Evolutionary conservation across 116 monocot genomes (phyloP).

Genomic region (Zostera marina): DNA sequence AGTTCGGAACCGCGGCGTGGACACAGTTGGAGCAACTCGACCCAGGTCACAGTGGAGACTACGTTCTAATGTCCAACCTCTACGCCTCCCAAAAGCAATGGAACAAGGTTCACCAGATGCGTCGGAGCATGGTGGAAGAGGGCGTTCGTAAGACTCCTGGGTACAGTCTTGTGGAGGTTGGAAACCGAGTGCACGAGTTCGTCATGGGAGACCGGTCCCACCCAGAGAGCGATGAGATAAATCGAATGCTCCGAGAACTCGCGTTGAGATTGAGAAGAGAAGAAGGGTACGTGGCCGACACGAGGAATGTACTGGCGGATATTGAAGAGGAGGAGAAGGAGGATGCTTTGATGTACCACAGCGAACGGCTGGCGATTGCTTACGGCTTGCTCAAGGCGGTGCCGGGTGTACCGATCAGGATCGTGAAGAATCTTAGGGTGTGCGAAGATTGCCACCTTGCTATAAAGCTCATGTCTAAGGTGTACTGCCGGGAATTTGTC

Average conservation of each 20-base stretch:
- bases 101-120: slow-evolving; percentile 33
- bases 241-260: slow-evolving; percentile 40
- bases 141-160: slow-evolving; percentile 62
- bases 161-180: slow-evolving; percentile 40
- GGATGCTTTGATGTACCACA: slow-evolving; percentile 47
- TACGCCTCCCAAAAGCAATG: slow-evolving; percentile 36
- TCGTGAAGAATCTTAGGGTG: slow-evolving; percentile 59
- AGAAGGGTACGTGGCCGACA: slow-evolving; percentile 32
- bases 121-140: slow-evolving; percentile 34
- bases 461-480: slow-evolving; percentile 50
- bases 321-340: slow-evolving; percentile 75
- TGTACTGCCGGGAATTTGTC: slow-evolving; percentile 35
- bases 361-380: slow-evolving; percentile 62
- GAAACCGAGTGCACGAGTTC: slow-evolving; percentile 37
- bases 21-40: slow-evolving; percentile 28
- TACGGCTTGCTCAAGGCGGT: slow-evolving; percentile 37
- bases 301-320: slow-evolving; percentile 37
- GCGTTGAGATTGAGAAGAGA: slow-evolving; percentile 19
- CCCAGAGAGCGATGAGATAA: slow-evolving; percentile 29
- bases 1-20: slow-evolving; percentile 34
- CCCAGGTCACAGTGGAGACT: slow-evolving; percentile 68
- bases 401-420: slow-evolving; percentile 26
- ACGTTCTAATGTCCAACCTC: slow-evolving; percentile 55
- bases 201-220: slow-evolving; percentile 53
- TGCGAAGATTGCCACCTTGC: slow-evolving; percentile 52